A percentile compares a stretch with the other conserved stretches of the same genome.
Conservation (phyloP, 345 rosid species). For the Rhodamnia rubescens region DNA sequence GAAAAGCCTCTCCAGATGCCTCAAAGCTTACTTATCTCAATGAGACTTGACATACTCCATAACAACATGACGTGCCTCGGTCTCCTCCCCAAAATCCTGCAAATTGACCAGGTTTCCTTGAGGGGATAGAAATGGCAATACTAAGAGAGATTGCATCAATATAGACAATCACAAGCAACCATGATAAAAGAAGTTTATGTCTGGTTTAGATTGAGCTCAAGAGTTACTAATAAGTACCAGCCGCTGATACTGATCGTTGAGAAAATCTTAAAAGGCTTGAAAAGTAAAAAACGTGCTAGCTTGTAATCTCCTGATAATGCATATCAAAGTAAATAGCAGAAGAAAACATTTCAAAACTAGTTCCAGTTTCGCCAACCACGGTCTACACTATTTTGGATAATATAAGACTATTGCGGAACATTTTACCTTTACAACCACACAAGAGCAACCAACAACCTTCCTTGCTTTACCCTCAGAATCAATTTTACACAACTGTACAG, state of each 20-base stretch:
- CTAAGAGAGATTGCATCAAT: background rate
- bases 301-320: background rate
- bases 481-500: conserved; percentile 65
- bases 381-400: background rate
- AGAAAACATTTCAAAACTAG: background rate
- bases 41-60: conserved; percentile 41
- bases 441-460: conserved; percentile 85
- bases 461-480: conserved; percentile 83
- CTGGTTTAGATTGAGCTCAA: background rate
- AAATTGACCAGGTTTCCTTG: background rate
- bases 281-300: background rate
- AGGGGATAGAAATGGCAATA: background rate
- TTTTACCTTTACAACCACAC: conserved; percentile 68
- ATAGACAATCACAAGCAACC: background rate
- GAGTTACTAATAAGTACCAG: background rate
- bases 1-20: background rate
- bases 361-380: background rate
- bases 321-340: background rate
- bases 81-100: conserved; percentile 64
- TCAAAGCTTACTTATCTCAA: conserved; percentile 4
- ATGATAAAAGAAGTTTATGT: background rate
- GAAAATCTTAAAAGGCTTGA: background rate
- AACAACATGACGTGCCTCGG: conserved; percentile 37
- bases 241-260: background rate
- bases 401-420: background rate